Evolutionary conservation across 78 protist genomes (phyloP).

Genomic region (Dictyostelium citrinum): DNA sequence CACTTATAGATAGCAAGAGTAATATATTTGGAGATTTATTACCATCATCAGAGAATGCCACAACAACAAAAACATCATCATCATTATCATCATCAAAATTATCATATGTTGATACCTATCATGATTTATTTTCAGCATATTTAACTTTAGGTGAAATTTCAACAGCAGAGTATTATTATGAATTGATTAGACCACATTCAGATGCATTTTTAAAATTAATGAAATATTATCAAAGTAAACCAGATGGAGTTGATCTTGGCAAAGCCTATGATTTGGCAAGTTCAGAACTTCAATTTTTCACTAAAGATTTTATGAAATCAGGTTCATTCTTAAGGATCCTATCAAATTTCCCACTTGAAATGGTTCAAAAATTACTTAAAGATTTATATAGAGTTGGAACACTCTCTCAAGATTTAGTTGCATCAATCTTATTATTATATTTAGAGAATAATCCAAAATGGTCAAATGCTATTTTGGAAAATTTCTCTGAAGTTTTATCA

Average conservation of each 20-base stretch:
- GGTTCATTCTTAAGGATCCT: not conserved
- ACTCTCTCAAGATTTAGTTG: not conserved
- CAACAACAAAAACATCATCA: too few relatives aligned
- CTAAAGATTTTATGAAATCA: not conserved
- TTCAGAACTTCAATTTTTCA: not conserved
- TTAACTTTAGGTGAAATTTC: not conserved
- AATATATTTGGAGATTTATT: too few relatives aligned
- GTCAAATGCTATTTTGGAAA: not conserved
- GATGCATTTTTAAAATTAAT: not conserved
- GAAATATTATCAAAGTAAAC: not conserved
- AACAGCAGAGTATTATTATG: not conserved
- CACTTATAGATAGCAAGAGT: too few relatives aligned
- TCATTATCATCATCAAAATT: too few relatives aligned
- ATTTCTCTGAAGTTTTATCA: not conserved
- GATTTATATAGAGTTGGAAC: too few relatives aligned
- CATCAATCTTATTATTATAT: not conserved
- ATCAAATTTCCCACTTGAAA: not conserved
- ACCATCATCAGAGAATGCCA: too few relatives aligned
- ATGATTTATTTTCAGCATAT: not conserved
- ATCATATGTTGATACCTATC: not conserved
- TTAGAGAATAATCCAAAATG: not conserved
- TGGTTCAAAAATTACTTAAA: not conserved
- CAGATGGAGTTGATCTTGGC: not conserved
- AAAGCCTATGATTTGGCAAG: not conserved
- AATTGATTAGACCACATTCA: not conserved